phyloP scores from a whole-genome alignment of 2,329 filamentous ascomycete genomes.

The Alternaria incomplexa region DNA sequence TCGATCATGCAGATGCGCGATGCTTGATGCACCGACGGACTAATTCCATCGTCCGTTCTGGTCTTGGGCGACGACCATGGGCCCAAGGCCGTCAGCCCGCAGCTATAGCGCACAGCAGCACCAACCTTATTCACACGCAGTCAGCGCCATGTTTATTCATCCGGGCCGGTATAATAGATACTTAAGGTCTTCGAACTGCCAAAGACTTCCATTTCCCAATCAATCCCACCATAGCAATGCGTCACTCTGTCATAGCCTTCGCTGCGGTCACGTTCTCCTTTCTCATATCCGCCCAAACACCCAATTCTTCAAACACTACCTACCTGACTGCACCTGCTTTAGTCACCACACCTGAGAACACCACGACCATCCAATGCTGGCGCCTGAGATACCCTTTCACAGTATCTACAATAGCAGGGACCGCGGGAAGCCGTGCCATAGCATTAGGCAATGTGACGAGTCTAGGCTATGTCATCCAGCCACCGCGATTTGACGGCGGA shows the following conservation, averaged over 20 bases:
- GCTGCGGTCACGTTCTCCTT: background rate
- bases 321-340: slow-evolving; percentile 43
- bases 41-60: background rate
- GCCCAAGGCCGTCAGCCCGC: background rate
- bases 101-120: background rate
- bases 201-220: background rate
- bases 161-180: background rate
- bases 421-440: slow-evolving; percentile 25
- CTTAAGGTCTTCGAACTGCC: background rate
- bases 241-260: background rate
- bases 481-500: slow-evolving; percentile 42
- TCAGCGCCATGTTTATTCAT: background rate
- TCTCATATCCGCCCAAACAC: background rate
- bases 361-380: slow-evolving; percentile 46
- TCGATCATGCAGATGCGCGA: background rate
- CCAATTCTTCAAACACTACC: slow-evolving; percentile 11
- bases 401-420: slow-evolving; percentile 35
- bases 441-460: slow-evolving; percentile 31
- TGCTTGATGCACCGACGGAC: background rate
- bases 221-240: background rate
- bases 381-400: slow-evolving; percentile 35
- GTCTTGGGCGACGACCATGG: background rate
- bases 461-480: slow-evolving; percentile 39
- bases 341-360: slow-evolving; percentile 38
- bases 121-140: background rate